Conservation (phyloP, 2,329 filamentous ascomycete genomes). For the Fusarium zealandicum region DNA sequence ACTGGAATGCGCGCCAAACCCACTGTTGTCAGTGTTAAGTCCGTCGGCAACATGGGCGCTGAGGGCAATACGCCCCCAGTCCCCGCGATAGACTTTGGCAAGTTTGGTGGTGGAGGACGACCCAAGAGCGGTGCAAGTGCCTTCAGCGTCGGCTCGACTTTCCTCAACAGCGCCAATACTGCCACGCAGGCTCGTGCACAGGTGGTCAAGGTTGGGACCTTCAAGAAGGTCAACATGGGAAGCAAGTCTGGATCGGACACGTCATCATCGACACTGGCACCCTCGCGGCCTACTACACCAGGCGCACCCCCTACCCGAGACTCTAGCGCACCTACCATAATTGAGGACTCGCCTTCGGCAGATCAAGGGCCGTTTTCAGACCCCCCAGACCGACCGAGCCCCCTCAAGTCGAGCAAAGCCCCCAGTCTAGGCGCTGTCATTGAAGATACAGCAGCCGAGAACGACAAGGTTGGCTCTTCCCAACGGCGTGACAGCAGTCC, state of each 20-base stretch:
- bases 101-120: slow-evolving; percentile 57
- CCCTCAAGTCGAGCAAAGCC: slow-evolving; percentile 45
- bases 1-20: slow-evolving; percentile 89
- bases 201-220: slow-evolving; percentile 64
- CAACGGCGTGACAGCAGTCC: slow-evolving; percentile 53
- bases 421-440: slow-evolving; percentile 63
- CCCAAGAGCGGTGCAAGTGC: slow-evolving; percentile 64
- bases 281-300: slow-evolving; percentile 34
- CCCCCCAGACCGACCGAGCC: slow-evolving; percentile 51
- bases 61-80: slow-evolving; percentile 72
- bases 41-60: slow-evolving; percentile 62
- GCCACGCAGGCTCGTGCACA: slow-evolving; percentile 65
- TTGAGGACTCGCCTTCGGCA: slow-evolving; percentile 57
- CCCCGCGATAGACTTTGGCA: slow-evolving; percentile 72
- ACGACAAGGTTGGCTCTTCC: slow-evolving; percentile 42
- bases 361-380: slow-evolving; percentile 68
- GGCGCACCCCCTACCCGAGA: slow-evolving; percentile 44
- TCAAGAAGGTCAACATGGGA: slow-evolving; percentile 55
- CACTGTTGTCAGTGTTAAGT: slow-evolving; percentile 91
- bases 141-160: slow-evolving; percentile 73
- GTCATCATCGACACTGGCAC: slow-evolving; percentile 30
- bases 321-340: slow-evolving; percentile 56
- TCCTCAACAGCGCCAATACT: slow-evolving; percentile 70
- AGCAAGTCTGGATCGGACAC: slow-evolving; percentile 49
- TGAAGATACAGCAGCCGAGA: slow-evolving; percentile 55